Evolutionary conservation across 2,329 filamentous ascomycete genomes (phyloP).

Genomic region (Anthostomella pinea): DNA sequence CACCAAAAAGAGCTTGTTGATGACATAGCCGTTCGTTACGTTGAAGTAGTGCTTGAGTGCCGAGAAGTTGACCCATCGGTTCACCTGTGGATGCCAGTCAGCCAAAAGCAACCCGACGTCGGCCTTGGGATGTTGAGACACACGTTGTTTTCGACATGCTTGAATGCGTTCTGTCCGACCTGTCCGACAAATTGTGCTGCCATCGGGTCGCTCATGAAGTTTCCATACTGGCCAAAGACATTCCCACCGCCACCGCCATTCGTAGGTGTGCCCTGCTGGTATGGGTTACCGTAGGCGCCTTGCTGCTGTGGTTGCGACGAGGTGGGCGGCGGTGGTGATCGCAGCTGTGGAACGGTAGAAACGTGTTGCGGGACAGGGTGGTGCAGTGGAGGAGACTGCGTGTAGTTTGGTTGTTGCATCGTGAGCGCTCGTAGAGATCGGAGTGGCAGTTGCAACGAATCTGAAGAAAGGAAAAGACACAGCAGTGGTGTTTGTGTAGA

Average conservation of each 20-base stretch:
- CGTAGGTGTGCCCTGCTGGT: slow-evolving; percentile 58
- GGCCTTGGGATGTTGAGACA: slow-evolving; percentile 28
- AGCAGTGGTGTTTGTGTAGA: no score
- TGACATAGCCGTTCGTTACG: slow-evolving; percentile 94
- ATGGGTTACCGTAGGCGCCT: slow-evolving; percentile 67
- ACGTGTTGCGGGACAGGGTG: slow-evolving; percentile 98
- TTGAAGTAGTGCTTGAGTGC: slow-evolving; percentile 99
- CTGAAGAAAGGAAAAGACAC: no score
- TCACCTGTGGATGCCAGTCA: slow-evolving; percentile 40
- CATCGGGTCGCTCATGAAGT: slow-evolving; percentile 87
- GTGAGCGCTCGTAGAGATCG: slow-evolving; percentile 32
- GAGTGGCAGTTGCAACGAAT: not conserved
- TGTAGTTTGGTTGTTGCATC: slow-evolving; percentile 87
- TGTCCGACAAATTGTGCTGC: slow-evolving; percentile 93
- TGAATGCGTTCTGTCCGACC: slow-evolving; percentile 87
- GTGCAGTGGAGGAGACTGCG: slow-evolving; percentile 89
- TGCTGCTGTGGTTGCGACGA: slow-evolving; percentile 66
- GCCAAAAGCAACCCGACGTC: not conserved
- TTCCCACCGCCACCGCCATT: slow-evolving; percentile 50
- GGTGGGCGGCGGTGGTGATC: slow-evolving; percentile 82
- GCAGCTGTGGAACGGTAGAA: slow-evolving; percentile 93
- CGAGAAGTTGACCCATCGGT: slow-evolving; percentile 82
- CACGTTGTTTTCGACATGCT: slow-evolving; percentile 94
- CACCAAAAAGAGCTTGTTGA: slow-evolving; percentile 88
- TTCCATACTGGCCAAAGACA: slow-evolving; percentile 72